Percentiles rank a stretch among this genome's conserved stretches.
These are phyloP conservation scores for Rusavskia elegans DNA, from an alignment of 495 filamentous ascomycete genomes.

Conservation along the genomic window DNA sequence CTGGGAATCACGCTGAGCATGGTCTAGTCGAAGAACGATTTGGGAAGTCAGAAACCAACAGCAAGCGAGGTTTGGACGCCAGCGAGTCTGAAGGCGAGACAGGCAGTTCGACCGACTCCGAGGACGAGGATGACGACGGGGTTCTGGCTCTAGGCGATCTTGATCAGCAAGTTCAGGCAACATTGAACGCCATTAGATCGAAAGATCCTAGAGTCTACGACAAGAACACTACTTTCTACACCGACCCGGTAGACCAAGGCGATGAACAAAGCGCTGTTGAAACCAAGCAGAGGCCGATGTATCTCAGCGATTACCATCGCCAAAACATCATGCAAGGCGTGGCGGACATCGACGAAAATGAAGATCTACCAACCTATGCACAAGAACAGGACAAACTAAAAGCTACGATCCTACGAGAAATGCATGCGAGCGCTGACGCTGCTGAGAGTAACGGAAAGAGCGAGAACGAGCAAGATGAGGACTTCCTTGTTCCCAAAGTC, in stretches of 20 bases:
- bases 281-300: conserved; percentile 71
- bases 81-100: conserved; percentile 20
- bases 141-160: conserved; percentile 65
- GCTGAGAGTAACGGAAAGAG: neutral
- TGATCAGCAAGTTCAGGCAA: conserved; percentile 74
- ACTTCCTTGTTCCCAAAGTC: conserved; percentile 51
- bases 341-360: conserved; percentile 34
- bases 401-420: conserved; percentile 55
- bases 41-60: conserved; percentile 31
- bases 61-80: conserved; percentile 18
- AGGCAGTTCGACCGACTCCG: conserved; percentile 41
- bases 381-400: conserved; percentile 79
- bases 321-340: conserved; percentile 58
- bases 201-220: conserved; percentile 90
- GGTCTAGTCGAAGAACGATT: conserved; percentile 71
- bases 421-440: conserved; percentile 43
- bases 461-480: conserved; percentile 26
- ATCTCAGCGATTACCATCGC: conserved; percentile 77
- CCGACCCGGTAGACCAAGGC: conserved; percentile 34
- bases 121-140: conserved; percentile 81
- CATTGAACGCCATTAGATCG: conserved; percentile 66
- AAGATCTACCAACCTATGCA: conserved; percentile 50
- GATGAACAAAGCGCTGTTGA: conserved; percentile 15
- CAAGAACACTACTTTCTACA: conserved; percentile 58
- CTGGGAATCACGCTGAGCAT: neutral